Evolutionary conservation across 2,329 filamentous ascomycete species (phyloP), one percentile per base, ranked within the genome.

Genomic region (Domatiomyces catenatus): DNA sequence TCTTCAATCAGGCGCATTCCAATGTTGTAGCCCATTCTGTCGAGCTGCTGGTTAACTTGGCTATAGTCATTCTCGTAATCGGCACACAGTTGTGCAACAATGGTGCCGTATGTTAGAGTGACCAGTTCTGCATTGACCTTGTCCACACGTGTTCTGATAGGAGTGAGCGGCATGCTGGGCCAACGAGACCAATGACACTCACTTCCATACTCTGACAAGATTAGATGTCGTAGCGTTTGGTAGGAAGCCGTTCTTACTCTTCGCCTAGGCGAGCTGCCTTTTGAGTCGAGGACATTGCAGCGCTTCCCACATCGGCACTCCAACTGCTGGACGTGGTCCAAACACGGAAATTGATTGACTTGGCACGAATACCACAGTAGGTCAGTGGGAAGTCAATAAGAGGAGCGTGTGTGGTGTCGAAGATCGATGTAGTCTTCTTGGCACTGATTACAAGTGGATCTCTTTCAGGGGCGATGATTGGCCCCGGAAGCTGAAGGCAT

Each of bases 1-100:
- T 98, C 92, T 62, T 98, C 92, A 60, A 98, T 95, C 58, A 98
- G 71, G 39, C 92, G 85, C 63, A 96, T 75, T 24, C 92, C 92
- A 57, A 98, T 98, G 63, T 96, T 96, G 71, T 96, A 95, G 50
- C 92, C 92, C 92, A 98, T 98, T 71, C 90, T 93, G 65, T 98
- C 92, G 44, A 98, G 77, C 67, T 98, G 92, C 67, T 90, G 88
- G 71, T 98, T 98, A 65, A 98, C 90, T 66, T 96, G 88, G 48
- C 79, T 74, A 65, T 98, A 98, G 70, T 96, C 87, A 61, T 80
- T 82, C 61, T 95, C 88, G 66, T 90, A 94, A 72, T 98, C 92
- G 67, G 90, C 90, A 73, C 90, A 96, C 58, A 98, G 75, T 67
- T 96, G 90, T 51, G 88, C 86, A 51, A 98, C 92, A 56, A 98